Conservation (phyloP, 2,329 filamentous ascomycete genomes). For the Dryadomyces sulphureus region DNA sequence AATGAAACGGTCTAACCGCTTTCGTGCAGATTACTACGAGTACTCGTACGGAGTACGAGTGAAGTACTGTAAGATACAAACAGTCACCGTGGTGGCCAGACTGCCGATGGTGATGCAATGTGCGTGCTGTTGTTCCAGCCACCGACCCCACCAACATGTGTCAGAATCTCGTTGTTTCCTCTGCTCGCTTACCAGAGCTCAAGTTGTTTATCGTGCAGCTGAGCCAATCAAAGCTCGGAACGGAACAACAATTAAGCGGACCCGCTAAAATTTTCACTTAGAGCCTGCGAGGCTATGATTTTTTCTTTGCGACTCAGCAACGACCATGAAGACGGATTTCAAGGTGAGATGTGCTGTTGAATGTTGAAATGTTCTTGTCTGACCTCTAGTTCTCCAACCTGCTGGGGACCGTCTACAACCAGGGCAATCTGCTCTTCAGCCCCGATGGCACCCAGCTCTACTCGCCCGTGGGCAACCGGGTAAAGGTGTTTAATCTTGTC, state of each 20-base stretch:
- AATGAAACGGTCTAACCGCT: conserved; percentile 2
- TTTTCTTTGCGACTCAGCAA: conserved; percentile 7
- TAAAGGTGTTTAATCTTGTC: conserved; percentile 90
- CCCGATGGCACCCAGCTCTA: conserved; percentile 91
- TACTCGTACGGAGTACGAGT: too few relatives aligned
- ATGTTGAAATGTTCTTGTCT: not conserved
- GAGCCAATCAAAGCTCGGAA: not conserved
- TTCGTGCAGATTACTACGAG: conserved; percentile 1
- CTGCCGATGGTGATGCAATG: too few relatives aligned
- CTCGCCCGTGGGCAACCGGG: conserved; percentile 90
- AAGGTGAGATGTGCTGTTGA: conserved; percentile 42
- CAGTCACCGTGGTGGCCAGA: too few relatives aligned
- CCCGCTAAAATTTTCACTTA: conserved; percentile 1
- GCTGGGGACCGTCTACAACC: conserved; percentile 93
- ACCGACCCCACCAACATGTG: too few relatives aligned
- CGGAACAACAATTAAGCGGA: not conserved
- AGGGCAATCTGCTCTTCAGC: conserved; percentile 93
- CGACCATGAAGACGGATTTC: conserved; percentile 95
- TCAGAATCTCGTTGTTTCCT: not conserved
- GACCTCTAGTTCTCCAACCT: conserved; percentile 78
- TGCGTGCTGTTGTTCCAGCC: too few relatives aligned
- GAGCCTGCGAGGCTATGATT: not conserved
- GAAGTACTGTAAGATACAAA: too few relatives aligned
- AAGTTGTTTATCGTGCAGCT: too few relatives aligned
- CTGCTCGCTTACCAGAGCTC: too few relatives aligned